phyloP scores from a whole-genome alignment of 83 land plant species.

The Picea abies region DNA sequence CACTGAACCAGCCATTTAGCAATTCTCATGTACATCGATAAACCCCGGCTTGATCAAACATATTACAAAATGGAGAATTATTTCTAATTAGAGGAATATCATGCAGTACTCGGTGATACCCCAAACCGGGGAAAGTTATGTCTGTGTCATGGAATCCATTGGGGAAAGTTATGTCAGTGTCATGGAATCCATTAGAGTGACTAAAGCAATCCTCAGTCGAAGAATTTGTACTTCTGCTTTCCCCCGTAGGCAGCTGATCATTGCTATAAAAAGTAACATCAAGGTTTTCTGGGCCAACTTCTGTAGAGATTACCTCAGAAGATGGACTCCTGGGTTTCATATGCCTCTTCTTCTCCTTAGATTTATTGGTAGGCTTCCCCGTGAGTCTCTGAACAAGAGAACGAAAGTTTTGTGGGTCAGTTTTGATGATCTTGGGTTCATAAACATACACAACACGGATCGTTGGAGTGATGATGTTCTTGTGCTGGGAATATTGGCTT shows the following conservation, averaged over 20 bases:
- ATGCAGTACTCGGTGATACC: not conserved
- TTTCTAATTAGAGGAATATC: conserved; percentile 6
- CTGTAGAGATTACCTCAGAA: too few species aligned
- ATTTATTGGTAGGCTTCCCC: conserved; percentile 21
- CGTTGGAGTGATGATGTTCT: not conserved
- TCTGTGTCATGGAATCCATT: not conserved
- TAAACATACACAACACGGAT: conserved; percentile 28
- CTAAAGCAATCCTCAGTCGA: too few species aligned
- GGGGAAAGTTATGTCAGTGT: not conserved
- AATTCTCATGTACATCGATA: not conserved
- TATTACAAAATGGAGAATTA: conserved; percentile 10
- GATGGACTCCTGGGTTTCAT: too few species aligned
- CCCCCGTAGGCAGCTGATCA: too few species aligned
- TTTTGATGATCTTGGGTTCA: conserved; percentile 38
- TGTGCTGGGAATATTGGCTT: too few species aligned
- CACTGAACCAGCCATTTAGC: too few species aligned
- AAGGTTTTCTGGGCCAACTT: too few species aligned
- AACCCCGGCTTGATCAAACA: not conserved
- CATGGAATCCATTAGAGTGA: not conserved
- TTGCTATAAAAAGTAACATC: too few species aligned
- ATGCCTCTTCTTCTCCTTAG: not conserved
- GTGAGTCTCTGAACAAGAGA: conserved; percentile 43
- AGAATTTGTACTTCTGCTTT: too few species aligned
- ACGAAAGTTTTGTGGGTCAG: conserved; percentile 40
- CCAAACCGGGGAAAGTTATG: not conserved